Conservation (phyloP, 2,329 filamentous ascomycete genomes). For the Talaromyces sp. region DNA sequence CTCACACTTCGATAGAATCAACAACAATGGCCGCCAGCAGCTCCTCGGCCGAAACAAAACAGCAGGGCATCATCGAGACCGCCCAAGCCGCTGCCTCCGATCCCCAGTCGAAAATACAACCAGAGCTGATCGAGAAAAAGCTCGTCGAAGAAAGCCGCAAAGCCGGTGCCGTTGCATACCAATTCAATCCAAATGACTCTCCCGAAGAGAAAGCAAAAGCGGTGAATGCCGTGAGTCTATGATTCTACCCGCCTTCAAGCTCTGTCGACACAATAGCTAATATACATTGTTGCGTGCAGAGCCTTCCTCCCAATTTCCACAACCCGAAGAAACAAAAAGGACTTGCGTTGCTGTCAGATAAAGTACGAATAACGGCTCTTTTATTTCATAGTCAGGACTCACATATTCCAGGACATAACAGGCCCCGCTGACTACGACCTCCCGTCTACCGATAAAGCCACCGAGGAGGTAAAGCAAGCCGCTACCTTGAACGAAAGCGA, state of each 20-base stretch:
- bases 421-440: constrained; percentile 69
- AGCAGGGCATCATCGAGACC: constrained; percentile 74
- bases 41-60: constrained; percentile 65
- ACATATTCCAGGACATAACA: constrained; percentile 58
- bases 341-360: constrained; percentile 67
- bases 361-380: constrained; percentile 42
- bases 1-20: background rate
- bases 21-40: constrained; percentile 15
- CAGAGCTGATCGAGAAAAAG: constrained; percentile 68
- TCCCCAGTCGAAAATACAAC: constrained; percentile 63
- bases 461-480: constrained; percentile 50
- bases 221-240: constrained; percentile 63
- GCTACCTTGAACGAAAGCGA: constrained; percentile 51
- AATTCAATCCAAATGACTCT: constrained; percentile 81
- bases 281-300: constrained; percentile 41
- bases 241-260: background rate
- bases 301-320: constrained; percentile 62
- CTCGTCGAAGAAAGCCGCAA: constrained; percentile 74
- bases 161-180: constrained; percentile 74
- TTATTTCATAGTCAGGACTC: background rate
- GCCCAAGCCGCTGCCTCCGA: constrained; percentile 54
- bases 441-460: constrained; percentile 65
- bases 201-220: constrained; percentile 81
- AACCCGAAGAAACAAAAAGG: constrained; percentile 44
- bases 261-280: background rate